Evolutionary conservation across 106 monocot species (phyloP), one percentile per base, ranked within the genome.

Genomic region (Allium fistulosum): DNA sequence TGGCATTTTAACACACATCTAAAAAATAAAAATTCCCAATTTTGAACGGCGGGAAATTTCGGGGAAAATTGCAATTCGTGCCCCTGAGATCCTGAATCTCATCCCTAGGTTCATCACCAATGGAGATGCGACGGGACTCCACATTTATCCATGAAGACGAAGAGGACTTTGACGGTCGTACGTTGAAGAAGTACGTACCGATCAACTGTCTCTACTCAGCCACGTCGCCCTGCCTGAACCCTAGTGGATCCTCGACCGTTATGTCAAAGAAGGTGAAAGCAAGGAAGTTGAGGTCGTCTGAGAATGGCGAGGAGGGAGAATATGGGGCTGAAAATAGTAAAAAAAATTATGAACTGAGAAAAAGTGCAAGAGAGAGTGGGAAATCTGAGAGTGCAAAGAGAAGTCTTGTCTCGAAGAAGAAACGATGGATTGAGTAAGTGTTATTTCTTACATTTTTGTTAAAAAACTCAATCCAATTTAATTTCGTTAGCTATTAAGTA

Each of bases 381-480:
- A 65, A 76, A 11, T 18, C 49, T 62, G 74, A 63, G 49, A 17
- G 11, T 9, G 73, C 62, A 28, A 82, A 58, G 26, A 61, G 62
- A 5, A n/a, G 47, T 51, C 77, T 50, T 60, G 51, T 18, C 14
- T 68, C 74, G 50, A 75, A 57, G 26, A 53, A 26, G n/a, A 92
- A 83, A 77, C 89, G 61, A 90, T 99, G 97, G 97, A 71, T 81
- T 15, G 90, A 81, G 97, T 97, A 73, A 84, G 97, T 80, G 10
- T 63, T 51, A 26, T 57, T 11, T 12, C 63, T 66, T 16, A 28
- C 12, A 22, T 48, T 37, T 71, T 75, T 2, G 13, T 77, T 7
- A 26, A 37, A 22, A 37, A 37, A 37, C 37, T 37, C 37, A 2
- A 5, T 37, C 37, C 37, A 37, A 2, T 37, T 37, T 37, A 37